Percentiles rank a stretch among this genome's conserved stretches.
These are phyloP conservation scores for Solanum paucissectum DNA, from an alignment of 257 asterid species.

Conservation along the genomic window DNA sequence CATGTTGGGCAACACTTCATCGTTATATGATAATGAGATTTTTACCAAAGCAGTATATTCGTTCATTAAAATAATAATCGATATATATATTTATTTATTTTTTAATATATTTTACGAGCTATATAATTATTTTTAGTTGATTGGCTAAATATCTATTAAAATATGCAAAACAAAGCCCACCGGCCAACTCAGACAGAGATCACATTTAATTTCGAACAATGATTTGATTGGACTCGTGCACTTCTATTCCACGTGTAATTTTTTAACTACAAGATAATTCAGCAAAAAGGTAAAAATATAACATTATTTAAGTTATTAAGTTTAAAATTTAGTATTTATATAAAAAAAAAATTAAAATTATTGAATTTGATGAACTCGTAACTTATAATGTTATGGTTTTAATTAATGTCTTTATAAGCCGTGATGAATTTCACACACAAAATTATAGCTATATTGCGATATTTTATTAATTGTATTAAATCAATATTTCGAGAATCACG, in stretches of 20 bases:
- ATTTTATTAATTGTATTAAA: too few species aligned
- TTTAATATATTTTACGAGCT: background rate
- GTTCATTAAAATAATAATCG: background rate
- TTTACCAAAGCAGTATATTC: background rate
- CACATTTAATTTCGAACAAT: background rate
- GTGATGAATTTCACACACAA: background rate
- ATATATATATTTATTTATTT: too few species aligned
- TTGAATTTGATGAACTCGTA: too few species aligned
- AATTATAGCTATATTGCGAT: too few species aligned
- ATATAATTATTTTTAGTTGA: background rate
- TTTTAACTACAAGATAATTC: background rate
- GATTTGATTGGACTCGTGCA: constrained; percentile 31
- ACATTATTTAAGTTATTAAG: too few species aligned
- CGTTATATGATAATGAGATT: background rate
- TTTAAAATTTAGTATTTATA: too few species aligned
- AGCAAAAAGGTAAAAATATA: background rate
- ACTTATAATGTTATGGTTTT: too few species aligned
- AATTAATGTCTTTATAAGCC: background rate
- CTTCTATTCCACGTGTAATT: constrained; percentile 28
- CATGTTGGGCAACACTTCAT: constrained; percentile 40
- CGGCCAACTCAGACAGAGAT: constrained; percentile 1
- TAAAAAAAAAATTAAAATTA: too few species aligned
- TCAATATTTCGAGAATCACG: too few species aligned
- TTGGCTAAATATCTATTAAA: background rate
- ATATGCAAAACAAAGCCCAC: background rate